A percentile compares a stretch with the other conserved stretches of the same genome.
These are phyloP conservation scores for Triticum urartu DNA, from an alignment of 176 grass and related monocot species.

Conservation along the genomic window DNA sequence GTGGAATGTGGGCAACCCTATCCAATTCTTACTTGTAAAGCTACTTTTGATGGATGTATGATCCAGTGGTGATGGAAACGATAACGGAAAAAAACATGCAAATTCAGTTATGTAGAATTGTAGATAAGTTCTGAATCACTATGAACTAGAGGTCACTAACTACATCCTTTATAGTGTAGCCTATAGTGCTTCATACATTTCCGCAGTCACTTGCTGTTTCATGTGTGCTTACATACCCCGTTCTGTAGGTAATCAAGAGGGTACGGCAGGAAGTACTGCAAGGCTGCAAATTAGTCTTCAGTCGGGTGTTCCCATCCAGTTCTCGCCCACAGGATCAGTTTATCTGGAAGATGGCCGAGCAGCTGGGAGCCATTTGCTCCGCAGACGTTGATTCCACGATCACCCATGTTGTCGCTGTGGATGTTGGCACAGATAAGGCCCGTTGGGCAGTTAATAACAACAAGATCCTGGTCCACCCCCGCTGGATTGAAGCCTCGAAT, in stretches of 20 bases:
- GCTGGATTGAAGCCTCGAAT: conserved; percentile 73
- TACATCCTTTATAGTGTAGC: not conserved
- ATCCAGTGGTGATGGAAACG: not conserved
- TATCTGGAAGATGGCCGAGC: conserved; percentile 82
- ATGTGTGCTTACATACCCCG: not conserved
- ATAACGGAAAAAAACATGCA: not conserved
- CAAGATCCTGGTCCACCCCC: conserved; percentile 72
- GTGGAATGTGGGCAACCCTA: not conserved
- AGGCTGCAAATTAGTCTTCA: conserved; percentile 86
- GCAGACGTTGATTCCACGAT: conserved; percentile 48
- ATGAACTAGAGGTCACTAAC: not conserved
- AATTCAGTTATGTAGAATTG: not conserved
- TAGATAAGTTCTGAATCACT: not conserved
- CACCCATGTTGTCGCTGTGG: conserved; percentile 70
- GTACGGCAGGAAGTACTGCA: conserved; percentile 61
- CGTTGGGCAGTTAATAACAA: conserved; percentile 56
- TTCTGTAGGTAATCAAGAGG: conserved; percentile 58
- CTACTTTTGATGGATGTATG: conserved; percentile 2
- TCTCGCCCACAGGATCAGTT: conserved; percentile 43
- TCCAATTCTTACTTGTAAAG: not conserved
- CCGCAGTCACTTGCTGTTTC: not conserved
- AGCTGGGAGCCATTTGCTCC: conserved; percentile 66
- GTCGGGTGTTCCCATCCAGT: conserved; percentile 59
- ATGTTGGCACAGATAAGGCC: conserved; percentile 60
- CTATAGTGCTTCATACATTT: not conserved